Percentiles rank a stretch among this genome's conserved stretches.
Evolutionary conservation across 805 yeast genomes (phyloP).

Genomic region (Schwanniomyces vanrijiae): DNA sequence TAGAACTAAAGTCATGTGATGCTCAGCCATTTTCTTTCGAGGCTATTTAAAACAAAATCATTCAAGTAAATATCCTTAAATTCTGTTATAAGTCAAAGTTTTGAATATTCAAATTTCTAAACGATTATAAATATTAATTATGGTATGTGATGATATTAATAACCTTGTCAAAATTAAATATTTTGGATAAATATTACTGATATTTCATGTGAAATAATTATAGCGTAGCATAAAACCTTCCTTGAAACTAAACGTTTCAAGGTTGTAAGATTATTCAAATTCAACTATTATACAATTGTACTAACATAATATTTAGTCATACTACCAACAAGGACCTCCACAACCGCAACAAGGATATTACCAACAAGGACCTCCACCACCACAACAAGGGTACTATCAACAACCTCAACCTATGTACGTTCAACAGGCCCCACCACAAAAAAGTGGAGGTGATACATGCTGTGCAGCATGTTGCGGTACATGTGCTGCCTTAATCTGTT

Average conservation of each 20-base stretch:
- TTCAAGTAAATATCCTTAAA: too few species aligned
- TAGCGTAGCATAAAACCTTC: too few species aligned
- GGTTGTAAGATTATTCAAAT: neutral
- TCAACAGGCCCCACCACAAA: constrained; percentile 34
- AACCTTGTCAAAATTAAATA: too few species aligned
- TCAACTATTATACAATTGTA: neutral
- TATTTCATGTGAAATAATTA: too few species aligned
- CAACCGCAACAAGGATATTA: constrained; percentile 22
- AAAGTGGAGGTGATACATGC: constrained; percentile 29
- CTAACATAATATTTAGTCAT: constrained; percentile 5
- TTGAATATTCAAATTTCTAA: neutral
- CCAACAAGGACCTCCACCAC: constrained; percentile 18
- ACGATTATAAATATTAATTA: neutral
- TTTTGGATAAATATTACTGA: too few species aligned
- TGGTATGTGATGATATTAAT: neutral
- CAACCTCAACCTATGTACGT: constrained; percentile 46
- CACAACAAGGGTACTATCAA: constrained; percentile 33
- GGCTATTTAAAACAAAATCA: neutral
- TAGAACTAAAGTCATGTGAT: neutral
- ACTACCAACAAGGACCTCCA: constrained; percentile 22
- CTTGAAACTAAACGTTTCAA: too few species aligned
- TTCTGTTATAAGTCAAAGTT: neutral
- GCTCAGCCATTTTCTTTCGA: neutral
- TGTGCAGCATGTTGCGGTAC: constrained; percentile 35
- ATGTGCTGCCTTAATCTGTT: constrained; percentile 42